Base-by-base conservation (phyloP, 108 stramenopile genomes). In the Stephanodiscus minutulus region DNA sequence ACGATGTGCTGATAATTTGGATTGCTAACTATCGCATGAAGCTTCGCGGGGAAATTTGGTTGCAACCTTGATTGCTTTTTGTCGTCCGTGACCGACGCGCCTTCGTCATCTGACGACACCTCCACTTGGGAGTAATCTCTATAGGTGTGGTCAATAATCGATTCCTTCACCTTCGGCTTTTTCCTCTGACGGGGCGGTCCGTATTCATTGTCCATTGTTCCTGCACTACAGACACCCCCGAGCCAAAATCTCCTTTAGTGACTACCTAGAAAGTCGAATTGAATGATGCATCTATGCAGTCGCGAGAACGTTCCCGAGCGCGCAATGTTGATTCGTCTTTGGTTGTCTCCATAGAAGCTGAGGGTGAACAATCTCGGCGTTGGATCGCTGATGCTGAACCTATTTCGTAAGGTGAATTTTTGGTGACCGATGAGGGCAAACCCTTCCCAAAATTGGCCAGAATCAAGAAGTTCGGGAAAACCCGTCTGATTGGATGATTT, bases 71-170 rank as follows among this genome's bases (percentile, higher is more conserved):
- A 41, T 39, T 68, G 65, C 59, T 59, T 70, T 33, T 63, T 48
- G 55, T 61, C 68, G 31, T 66, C 64, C 21, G 31, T 54, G 25
- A 17, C 29, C 57, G 31, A 7, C 22, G 10, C 25, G 25, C 10
- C 25, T 11, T 41, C 53, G 21, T 68, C 62, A 33, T 61, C 64
- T 18, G 59, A 44, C 29, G 58, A 47, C 18, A 68, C 59, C 31
- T 75, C 74, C 28, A 64, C 49, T 28, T 69, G 75, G 21, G 63
- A 64, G 17, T 61, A 76, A 25, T 76, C 75, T 37, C 68, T 49
- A 39, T 76, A 76, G 6, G 75, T 76, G 62, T 76, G 75, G 27
- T 76, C 75, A 31, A 76, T 61, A 20, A 69, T 21, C 10, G 75
- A 60, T 31, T 44, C 75, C 46, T 76, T 76, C 33, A 69, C 24